Evolutionary conservation across 2,329 filamentous ascomycete genomes (phyloP).

Genomic region (Clarireedia sp.): DNA sequence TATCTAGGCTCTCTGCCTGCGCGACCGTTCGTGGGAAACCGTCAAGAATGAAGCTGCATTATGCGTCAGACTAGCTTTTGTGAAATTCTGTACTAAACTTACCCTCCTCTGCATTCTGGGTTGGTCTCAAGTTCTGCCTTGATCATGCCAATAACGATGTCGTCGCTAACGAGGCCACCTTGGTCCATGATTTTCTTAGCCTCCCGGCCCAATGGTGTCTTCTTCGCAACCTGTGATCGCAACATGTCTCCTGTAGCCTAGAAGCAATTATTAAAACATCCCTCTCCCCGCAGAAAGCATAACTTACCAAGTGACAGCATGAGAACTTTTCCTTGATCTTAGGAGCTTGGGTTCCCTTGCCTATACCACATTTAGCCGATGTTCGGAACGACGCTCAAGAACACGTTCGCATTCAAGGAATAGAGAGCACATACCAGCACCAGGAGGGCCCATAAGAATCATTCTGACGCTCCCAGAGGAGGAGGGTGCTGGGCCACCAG

Average conservation of each 20-base stretch:
- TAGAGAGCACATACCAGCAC: conserved; percentile 65
- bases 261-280: conserved; percentile 8
- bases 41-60: conserved; percentile 86
- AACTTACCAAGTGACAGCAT: conserved; percentile 89
- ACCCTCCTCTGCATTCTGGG: conserved; percentile 95
- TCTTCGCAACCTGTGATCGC: conserved; percentile 94
- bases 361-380: conserved; percentile 40
- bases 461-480: conserved; percentile 72
- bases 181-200: conserved; percentile 99
- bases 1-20: conserved; percentile 89
- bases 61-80: conserved; percentile 9
- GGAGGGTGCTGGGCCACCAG: conserved; percentile 44
- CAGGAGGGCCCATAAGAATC: conserved; percentile 95
- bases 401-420: neutral
- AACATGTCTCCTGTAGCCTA: conserved; percentile 99
- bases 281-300: neutral
- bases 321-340: conserved; percentile 98
- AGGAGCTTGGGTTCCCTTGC: conserved; percentile 97
- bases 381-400: neutral
- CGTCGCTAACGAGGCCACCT: conserved; percentile 93
- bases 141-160: conserved; percentile 99
- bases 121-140: conserved; percentile 93
- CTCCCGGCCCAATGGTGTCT: conserved; percentile 87
- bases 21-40: conserved; percentile 96
- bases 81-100: conserved; percentile 31